A percentile compares a stretch with the other conserved stretches of the same genome.
Evolutionary conservation across 495 filamentous ascomycete genomes (phyloP).

Genomic region (Neurospora sp.): DNA sequence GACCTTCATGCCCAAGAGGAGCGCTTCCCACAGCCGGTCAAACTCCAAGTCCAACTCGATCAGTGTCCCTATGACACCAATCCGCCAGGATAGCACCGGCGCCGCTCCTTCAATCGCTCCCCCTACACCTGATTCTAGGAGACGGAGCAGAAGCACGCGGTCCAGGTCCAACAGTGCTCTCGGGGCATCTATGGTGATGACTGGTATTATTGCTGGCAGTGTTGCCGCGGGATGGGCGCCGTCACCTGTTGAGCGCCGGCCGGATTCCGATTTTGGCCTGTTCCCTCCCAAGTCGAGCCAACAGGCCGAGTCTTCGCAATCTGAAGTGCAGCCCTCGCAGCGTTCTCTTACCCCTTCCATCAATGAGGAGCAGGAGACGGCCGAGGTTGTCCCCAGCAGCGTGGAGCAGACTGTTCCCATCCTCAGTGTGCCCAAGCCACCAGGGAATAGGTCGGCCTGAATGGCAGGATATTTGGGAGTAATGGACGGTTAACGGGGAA

Average conservation of each 20-base stretch:
- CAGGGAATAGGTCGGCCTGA: background rate
- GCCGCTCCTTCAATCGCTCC: constrained; percentile 38
- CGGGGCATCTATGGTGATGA: constrained; percentile 75
- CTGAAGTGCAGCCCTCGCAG: constrained; percentile 15
- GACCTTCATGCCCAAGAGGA: constrained; percentile 58
- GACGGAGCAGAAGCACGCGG: constrained; percentile 53
- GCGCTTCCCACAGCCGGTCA: constrained; percentile 50
- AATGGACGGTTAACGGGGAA: background rate
- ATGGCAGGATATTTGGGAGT: background rate
- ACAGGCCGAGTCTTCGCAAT: background rate
- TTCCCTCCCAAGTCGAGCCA: constrained; percentile 8
- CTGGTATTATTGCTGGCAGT: constrained; percentile 78
- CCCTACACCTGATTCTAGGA: constrained; percentile 60
- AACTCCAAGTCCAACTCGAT: constrained; percentile 61
- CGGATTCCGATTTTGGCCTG: constrained; percentile 17
- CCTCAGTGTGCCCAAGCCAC: constrained; percentile 31
- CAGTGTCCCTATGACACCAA: constrained; percentile 53
- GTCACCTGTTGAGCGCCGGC: constrained; percentile 60
- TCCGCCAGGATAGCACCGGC: constrained; percentile 42
- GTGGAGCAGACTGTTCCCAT: constrained; percentile 27
- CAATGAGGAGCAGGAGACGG: constrained; percentile 30
- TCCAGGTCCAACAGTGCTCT: constrained; percentile 83
- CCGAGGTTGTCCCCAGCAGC: constrained; percentile 8
- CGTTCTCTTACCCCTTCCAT: constrained; percentile 15
- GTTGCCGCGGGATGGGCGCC: constrained; percentile 62